These are phyloP conservation scores for Fusarium paranaense DNA, from an alignment of 2,329 filamentous ascomycete genomes.

Conservation along the genomic window DNA sequence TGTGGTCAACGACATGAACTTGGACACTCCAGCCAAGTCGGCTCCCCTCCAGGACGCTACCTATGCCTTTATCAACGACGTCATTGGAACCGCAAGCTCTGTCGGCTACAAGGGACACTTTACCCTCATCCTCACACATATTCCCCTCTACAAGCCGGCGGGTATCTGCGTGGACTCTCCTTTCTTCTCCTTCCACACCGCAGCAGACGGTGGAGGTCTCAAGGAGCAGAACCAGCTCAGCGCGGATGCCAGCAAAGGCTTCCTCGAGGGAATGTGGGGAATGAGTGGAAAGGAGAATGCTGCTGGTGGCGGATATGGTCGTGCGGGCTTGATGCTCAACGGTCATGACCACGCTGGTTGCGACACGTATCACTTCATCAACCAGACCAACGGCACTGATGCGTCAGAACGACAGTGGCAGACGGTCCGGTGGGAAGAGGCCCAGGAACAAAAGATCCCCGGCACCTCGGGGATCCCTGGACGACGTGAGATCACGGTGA, in stretches of 20 bases:
- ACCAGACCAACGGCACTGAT: slow-evolving; percentile 64
- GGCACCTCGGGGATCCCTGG: slow-evolving; percentile 64
- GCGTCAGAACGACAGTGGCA: slow-evolving; percentile 62
- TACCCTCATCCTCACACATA: slow-evolving; percentile 90
- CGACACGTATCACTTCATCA: slow-evolving; percentile 86
- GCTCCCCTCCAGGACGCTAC: slow-evolving; percentile 77
- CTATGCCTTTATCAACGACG: slow-evolving; percentile 79
- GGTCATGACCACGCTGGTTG: slow-evolving; percentile 97
- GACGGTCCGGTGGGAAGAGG: slow-evolving; percentile 60
- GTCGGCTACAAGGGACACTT: slow-evolving; percentile 74
- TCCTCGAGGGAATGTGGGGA: slow-evolving; percentile 88
- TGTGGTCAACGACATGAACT: slow-evolving; percentile 91
- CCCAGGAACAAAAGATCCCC: slow-evolving; percentile 54
- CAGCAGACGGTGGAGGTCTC: slow-evolving; percentile 75
- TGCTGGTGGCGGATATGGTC: slow-evolving; percentile 71
- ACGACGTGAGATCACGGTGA: slow-evolving; percentile 89
- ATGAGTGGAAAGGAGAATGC: slow-evolving; percentile 73
- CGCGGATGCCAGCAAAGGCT: slow-evolving; percentile 74
- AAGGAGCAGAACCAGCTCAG: slow-evolving; percentile 94
- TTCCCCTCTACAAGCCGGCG: slow-evolving; percentile 85
- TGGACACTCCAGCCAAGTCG: slow-evolving; percentile 83
- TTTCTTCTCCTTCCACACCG: slow-evolving; percentile 81
- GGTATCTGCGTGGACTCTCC: slow-evolving; percentile 89
- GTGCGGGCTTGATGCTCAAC: slow-evolving; percentile 84
- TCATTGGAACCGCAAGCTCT: slow-evolving; percentile 71